Evolutionary conservation across 106 monocot genomes (phyloP).

Genomic region (Gastrodia elata): DNA sequence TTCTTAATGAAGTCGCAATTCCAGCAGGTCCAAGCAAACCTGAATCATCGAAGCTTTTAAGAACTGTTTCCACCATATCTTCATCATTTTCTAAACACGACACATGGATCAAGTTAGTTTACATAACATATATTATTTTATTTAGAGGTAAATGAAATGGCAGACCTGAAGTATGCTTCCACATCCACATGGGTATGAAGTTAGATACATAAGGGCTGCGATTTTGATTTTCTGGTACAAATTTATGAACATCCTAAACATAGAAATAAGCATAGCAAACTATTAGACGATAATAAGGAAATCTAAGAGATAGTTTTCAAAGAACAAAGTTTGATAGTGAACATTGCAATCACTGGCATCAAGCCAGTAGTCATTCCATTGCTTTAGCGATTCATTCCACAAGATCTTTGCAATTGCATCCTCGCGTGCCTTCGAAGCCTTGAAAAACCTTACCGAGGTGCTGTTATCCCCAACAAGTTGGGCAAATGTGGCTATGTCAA

Average conservation of each 20-base stretch:
- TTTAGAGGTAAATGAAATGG: neutral
- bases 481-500: conserved; percentile 48
- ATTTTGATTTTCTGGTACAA: conserved; percentile 48
- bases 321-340: neutral
- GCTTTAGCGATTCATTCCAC: conserved; percentile 52
- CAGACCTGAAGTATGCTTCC: conserved; percentile 45
- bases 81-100: conserved; percentile 19
- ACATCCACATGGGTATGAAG: conserved; percentile 78
- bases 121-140: no score
- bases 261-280: neutral
- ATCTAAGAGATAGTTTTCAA: neutral
- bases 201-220: conserved; percentile 72
- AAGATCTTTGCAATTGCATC: conserved; percentile 37
- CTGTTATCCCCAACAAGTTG: conserved; percentile 26
- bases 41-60: conserved; percentile 55
- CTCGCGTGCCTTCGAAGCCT: conserved; percentile 30
- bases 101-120: neutral
- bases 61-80: conserved; percentile 25
- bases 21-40: conserved; percentile 61
- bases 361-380: conserved; percentile 77
- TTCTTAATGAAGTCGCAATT: conserved; percentile 70
- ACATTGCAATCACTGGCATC: conserved; percentile 14
- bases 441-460: conserved; percentile 23
- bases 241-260: conserved; percentile 56
- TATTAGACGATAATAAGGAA: neutral